Evolutionary conservation across 106 monocot genomes (phyloP).

Genomic region (Acorus gramineus): DNA sequence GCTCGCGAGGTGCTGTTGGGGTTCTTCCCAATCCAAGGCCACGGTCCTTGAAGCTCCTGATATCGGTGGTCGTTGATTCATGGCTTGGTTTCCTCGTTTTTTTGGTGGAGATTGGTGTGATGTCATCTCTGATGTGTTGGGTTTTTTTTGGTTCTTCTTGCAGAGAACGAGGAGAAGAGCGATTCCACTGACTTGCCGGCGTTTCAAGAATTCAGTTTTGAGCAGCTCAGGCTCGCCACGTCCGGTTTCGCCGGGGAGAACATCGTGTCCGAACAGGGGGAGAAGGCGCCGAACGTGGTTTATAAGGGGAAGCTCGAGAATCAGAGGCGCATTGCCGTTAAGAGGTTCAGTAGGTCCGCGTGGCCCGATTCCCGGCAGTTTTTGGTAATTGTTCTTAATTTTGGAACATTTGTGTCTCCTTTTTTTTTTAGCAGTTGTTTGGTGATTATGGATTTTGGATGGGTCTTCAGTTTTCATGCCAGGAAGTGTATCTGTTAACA

Average conservation of each 20-base stretch:
- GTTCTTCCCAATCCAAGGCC: slow-evolving; percentile 27
- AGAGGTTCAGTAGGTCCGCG: slow-evolving; percentile 80
- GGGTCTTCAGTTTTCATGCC: too few relatives aligned
- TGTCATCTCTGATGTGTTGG: not conserved
- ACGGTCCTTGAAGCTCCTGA: slow-evolving; percentile 45
- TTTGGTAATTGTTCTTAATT: slow-evolving; percentile 36
- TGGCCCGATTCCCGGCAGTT: slow-evolving; percentile 96
- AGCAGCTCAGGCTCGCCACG: slow-evolving; percentile 83
- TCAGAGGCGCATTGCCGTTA: slow-evolving; percentile 71
- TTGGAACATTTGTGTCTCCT: too few relatives aligned
- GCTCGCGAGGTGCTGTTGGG: slow-evolving; percentile 43
- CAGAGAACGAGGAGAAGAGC: slow-evolving; percentile 41
- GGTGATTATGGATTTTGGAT: too few relatives aligned
- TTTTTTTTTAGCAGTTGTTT: too few relatives aligned
- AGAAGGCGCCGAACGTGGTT: slow-evolving; percentile 92
- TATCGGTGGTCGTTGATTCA: slow-evolving; percentile 8
- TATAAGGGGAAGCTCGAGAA: slow-evolving; percentile 91
- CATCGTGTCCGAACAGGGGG: slow-evolving; percentile 91
- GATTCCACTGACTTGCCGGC: slow-evolving; percentile 43
- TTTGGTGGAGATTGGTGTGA: not conserved
- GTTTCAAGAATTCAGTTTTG: slow-evolving; percentile 81
- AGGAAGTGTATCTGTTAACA: too few relatives aligned
- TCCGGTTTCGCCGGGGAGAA: slow-evolving; percentile 75
- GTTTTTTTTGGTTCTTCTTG: slow-evolving; percentile 9
- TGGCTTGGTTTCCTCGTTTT: not conserved